phyloP scores from a whole-genome alignment of 2,329 filamentous ascomycete species.

The Xylariaceae sp. region DNA sequence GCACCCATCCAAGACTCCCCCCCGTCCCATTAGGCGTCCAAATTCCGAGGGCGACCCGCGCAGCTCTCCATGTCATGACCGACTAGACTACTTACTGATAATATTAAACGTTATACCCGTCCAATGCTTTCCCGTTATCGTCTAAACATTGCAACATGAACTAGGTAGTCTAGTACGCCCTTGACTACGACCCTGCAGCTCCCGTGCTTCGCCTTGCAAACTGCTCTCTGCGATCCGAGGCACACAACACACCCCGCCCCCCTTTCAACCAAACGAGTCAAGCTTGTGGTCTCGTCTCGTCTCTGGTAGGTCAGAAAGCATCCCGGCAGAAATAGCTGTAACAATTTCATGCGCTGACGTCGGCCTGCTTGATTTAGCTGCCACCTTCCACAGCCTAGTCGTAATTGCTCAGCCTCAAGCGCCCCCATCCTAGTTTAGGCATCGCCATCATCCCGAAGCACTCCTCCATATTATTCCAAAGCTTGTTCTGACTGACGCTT shows the following conservation, averaged over 20 bases:
- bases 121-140: not conserved
- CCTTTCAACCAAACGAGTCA: constrained; percentile 25
- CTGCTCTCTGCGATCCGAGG: not conserved
- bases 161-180: not conserved
- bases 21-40: not conserved
- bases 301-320: constrained; percentile 33
- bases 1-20: not conserved
- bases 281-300: constrained; percentile 17
- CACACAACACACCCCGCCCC: not conserved
- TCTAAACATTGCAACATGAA: not conserved
- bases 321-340: constrained; percentile 30
- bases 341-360: constrained; percentile 57
- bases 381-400: constrained; percentile 45
- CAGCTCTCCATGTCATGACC: not conserved
- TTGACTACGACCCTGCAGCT: constrained; percentile 5
- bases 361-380: constrained; percentile 50
- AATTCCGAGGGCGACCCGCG: constrained; percentile 1
- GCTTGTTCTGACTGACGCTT: constrained; percentile 2
- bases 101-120: not conserved
- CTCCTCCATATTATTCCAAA: constrained; percentile 25
- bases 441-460: constrained; percentile 24
- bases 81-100: not conserved
- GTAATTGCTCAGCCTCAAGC: constrained; percentile 44
- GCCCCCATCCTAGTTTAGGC: constrained; percentile 34
- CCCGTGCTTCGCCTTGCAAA: not conserved